These are phyloP conservation scores for Tricholoma furcatifolium DNA, from an alignment of 768 basidiomycete genomes.

Conservation along the genomic window DNA sequence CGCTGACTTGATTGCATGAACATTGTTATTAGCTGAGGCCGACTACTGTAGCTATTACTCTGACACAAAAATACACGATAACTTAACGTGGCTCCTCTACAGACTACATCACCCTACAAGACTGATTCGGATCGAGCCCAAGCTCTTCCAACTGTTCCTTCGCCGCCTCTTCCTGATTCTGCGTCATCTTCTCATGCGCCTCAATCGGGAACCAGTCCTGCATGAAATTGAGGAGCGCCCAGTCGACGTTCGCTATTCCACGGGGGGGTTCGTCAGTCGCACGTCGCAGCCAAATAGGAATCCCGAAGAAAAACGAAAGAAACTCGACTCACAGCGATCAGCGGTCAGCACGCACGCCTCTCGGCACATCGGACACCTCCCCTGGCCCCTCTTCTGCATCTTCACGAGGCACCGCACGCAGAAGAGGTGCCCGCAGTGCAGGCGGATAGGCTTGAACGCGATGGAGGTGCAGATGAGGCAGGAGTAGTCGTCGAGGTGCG, in stretches of 20 bases:
- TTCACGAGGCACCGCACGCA: constrained; percentile 84
- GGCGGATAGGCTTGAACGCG: constrained; percentile 89
- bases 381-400: constrained; percentile 81
- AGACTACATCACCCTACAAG: constrained; percentile 33
- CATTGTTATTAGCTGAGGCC: too few species aligned
- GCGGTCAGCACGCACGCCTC: constrained; percentile 75
- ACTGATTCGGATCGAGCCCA: constrained; percentile 49
- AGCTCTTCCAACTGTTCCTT: constrained; percentile 67
- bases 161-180: constrained; percentile 74
- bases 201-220: constrained; percentile 91
- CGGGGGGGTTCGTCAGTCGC: too few species aligned
- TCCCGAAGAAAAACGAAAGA: neutral
- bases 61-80: neutral
- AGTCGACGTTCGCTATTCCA: constrained; percentile 76
- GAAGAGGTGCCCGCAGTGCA: constrained; percentile 78
- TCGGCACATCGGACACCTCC: constrained; percentile 83
- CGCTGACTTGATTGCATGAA: too few species aligned
- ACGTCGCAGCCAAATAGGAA: too few species aligned
- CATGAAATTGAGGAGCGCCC: constrained; percentile 82
- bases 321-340: constrained; percentile 58
- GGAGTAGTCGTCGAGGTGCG: constrained; percentile 78
- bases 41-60: neutral
- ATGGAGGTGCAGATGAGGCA: constrained; percentile 88
- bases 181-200: constrained; percentile 66
- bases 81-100: too few species aligned